Percentiles rank a stretch among this genome's conserved stretches.
Conservation (phyloP, 2,329 filamentous ascomycete species). For the Polytolypa hystricis region DNA sequence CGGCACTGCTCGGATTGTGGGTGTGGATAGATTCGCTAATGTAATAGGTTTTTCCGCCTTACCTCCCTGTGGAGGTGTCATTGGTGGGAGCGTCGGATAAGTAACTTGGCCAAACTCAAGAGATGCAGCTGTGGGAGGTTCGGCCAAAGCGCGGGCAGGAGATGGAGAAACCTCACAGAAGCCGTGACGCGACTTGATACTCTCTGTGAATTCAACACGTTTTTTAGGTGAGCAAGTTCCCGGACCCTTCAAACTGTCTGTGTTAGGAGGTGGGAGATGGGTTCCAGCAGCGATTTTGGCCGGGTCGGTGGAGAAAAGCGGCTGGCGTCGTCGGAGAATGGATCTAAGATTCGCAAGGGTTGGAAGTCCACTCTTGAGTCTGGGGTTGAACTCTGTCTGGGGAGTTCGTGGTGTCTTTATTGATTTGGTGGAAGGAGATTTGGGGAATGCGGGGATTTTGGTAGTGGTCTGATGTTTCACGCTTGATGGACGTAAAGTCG, state of each 20-base stretch:
- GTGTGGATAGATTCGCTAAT: conserved; percentile 13
- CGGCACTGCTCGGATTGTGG: conserved; percentile 33
- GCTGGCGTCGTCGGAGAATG: conserved; percentile 49
- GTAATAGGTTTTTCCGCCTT: conserved; percentile 8
- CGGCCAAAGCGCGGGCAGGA: conserved; percentile 26
- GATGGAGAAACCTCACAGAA: conserved; percentile 29
- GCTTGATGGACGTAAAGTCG: conserved; percentile 50
- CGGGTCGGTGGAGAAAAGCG: conserved; percentile 50
- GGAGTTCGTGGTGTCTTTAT: conserved; percentile 34
- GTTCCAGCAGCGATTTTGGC: conserved; percentile 50
- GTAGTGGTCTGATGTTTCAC: conserved; percentile 44
- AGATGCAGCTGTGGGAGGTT: conserved; percentile 32
- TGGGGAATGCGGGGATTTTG: conserved; percentile 43
- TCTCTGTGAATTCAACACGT: conserved; percentile 69
- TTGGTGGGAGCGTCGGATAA: conserved; percentile 27
- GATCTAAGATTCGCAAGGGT: conserved; percentile 47
- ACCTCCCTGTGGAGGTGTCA: conserved; percentile 24
- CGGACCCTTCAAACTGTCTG: conserved; percentile 19
- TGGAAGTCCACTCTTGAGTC: conserved; percentile 35
- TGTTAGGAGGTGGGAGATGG: conserved; percentile 31
- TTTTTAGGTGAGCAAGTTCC: conserved; percentile 66
- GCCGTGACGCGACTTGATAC: conserved; percentile 42
- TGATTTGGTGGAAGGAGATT: conserved; percentile 44
- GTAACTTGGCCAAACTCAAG: conserved; percentile 23
- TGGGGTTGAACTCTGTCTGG: conserved; percentile 37